Base-by-base conservation (phyloP, 768 basidiomycete species). In the Coprinopsis sp. region DNA sequence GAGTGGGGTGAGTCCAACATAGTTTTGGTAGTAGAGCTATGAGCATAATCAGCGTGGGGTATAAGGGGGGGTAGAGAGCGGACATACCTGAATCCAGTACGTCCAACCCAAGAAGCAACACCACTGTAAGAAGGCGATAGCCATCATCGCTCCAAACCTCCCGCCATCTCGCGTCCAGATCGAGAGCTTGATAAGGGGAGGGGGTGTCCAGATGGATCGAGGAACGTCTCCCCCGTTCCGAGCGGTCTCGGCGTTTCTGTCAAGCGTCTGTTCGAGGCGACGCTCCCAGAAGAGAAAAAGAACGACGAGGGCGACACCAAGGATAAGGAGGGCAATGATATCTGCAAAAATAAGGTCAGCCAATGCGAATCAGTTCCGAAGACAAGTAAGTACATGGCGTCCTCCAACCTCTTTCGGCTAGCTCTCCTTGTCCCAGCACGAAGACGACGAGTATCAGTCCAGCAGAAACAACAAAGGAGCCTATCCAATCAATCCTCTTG, bases 21-120 rank as follows among this genome's bases (percentile, higher is more conserved):
- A 91, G 37, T 78, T 71, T 56, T 91, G 86, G 58, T 87, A 91
- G 57, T 81, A 89, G 4, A 89, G 58, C 79, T 87, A n/a, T n/a
- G n/a, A n/a, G n/a, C n/a, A n/a, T n/a, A n/a, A n/a, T n/a, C n/a
- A n/a, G n/a, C n/a, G n/a, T n/a, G n/a, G n/a, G n/a, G n/a, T n/a
- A n/a, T n/a, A n/a, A n/a, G n/a, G n/a, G n/a, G n/a, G n/a, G n/a
- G n/a, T n/a, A n/a, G n/a, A n/a, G n/a, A n/a, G n/a, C n/a, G n/a
- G 11, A 47, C 57, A 14, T 22, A 60, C 61, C 51, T 58, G 56
- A n/a, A 58, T 49, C 62, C 63, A 64, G 40, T 78, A 77, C 2
- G 58, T 58, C 76, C 77, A 86, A 13, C 65, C 58, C 7, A 73
- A 54, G 65, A 85, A 85, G 3, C 72, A 64, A 36, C 74, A 71